A percentile compares a stretch with the other conserved stretches of the same genome.
These are phyloP conservation scores for Pyrenophora graminea DNA, from an alignment of 2,329 filamentous ascomycete species.

Conservation along the genomic window DNA sequence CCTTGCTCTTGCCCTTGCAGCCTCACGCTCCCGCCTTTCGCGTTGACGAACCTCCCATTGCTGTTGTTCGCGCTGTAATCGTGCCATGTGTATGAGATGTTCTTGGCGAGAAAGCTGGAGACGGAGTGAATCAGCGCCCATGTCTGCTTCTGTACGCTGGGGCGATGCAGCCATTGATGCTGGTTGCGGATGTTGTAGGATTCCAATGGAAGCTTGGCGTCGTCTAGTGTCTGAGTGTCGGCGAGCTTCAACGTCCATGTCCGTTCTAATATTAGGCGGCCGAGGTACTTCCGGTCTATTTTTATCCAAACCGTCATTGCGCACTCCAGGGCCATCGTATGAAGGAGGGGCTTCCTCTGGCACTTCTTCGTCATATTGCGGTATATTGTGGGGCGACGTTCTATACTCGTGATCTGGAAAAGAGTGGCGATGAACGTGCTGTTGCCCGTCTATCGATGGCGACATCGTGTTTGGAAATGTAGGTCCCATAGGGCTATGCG, in stretches of 20 bases:
- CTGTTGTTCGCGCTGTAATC: constrained; percentile 33
- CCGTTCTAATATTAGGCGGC: constrained; percentile 38
- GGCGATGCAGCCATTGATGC: constrained; percentile 47
- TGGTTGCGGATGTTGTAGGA: constrained; percentile 46
- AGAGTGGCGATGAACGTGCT: constrained; percentile 17
- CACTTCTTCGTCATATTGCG: constrained; percentile 27
- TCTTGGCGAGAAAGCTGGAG: constrained; percentile 41
- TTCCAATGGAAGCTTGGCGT: constrained; percentile 39
- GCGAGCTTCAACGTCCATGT: constrained; percentile 17
- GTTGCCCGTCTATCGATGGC: constrained; percentile 15
- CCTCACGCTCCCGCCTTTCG: constrained; percentile 34
- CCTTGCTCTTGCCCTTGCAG: constrained; percentile 37
- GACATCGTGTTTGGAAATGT: constrained; percentile 12
- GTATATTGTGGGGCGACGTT: constrained; percentile 7
- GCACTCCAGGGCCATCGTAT: constrained; percentile 38
- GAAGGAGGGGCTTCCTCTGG: constrained; percentile 42
- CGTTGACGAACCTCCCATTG: constrained; percentile 32
- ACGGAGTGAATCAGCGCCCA: constrained; percentile 44
- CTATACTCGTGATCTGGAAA: constrained; percentile 11
- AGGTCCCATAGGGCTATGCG: constrained; percentile 29
- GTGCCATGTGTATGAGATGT: constrained; percentile 40
- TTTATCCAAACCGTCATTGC: constrained; percentile 40
- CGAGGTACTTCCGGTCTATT: constrained; percentile 30
- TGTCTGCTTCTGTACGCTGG: constrained; percentile 41
- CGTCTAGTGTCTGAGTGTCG: constrained; percentile 28